These are phyloP conservation scores for Fusarium verticillioides DNA, from an alignment of 2,329 filamentous ascomycete species.

Conservation along the genomic window DNA sequence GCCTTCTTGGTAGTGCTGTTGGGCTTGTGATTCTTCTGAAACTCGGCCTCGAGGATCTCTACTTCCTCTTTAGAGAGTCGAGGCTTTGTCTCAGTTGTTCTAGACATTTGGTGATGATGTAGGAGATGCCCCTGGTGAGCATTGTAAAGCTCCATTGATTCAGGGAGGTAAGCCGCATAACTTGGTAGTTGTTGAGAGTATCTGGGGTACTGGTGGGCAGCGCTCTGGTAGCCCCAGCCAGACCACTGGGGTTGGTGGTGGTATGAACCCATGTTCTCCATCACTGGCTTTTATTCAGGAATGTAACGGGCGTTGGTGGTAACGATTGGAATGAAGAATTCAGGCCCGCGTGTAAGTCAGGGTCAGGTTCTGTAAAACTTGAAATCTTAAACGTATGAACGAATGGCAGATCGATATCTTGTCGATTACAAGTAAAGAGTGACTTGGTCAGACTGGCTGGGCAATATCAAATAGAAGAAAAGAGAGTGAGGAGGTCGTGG, in stretches of 20 bases:
- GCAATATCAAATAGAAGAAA: slow-evolving; percentile 31
- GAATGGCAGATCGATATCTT: slow-evolving; percentile 24
- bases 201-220: slow-evolving; percentile 45
- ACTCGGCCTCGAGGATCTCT: slow-evolving; percentile 68
- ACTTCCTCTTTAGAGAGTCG: slow-evolving; percentile 69
- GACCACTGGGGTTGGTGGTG: slow-evolving; percentile 51
- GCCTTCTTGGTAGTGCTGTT: slow-evolving; percentile 70
- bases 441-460: slow-evolving; percentile 32
- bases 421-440: slow-evolving; percentile 34
- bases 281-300: slow-evolving; percentile 24
- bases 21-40: slow-evolving; percentile 72
- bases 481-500: slow-evolving; percentile 38
- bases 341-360: slow-evolving; percentile 18
- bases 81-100: slow-evolving; percentile 61
- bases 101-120: slow-evolving; percentile 53
- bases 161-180: slow-evolving; percentile 52
- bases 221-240: slow-evolving; percentile 49
- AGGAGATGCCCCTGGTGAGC: slow-evolving; percentile 52
- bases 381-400: slow-evolving; percentile 13
- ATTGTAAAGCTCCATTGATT: slow-evolving; percentile 54
- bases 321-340: slow-evolving; percentile 34
- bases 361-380: slow-evolving; percentile 5
- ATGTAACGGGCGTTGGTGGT: slow-evolving; percentile 26
- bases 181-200: slow-evolving; percentile 50
- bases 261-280: slow-evolving; percentile 50